These are phyloP conservation scores for Capsicum chinense DNA, from an alignment of 257 asterid species.

Conservation along the genomic window DNA sequence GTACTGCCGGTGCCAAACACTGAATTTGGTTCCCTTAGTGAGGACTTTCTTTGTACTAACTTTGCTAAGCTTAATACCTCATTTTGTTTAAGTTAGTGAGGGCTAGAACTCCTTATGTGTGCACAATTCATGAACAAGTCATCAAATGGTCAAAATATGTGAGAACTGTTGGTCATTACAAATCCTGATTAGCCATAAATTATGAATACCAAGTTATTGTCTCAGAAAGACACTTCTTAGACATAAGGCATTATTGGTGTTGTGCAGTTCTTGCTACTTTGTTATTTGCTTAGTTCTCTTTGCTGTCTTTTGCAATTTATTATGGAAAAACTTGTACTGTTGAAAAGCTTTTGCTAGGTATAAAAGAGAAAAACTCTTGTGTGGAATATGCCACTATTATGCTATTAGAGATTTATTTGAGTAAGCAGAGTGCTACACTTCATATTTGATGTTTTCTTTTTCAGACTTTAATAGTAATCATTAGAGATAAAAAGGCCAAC, in stretches of 20 bases:
- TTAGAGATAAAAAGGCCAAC: not conserved
- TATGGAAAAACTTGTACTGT: not conserved
- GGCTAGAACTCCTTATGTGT: not conserved
- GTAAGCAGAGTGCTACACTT: constrained; percentile 14
- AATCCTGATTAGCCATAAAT: constrained; percentile 5
- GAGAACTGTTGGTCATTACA: constrained; percentile 2
- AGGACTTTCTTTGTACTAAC: too few relatives aligned
- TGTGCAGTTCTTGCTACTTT: constrained; percentile 14
- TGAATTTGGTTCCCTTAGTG: too few relatives aligned
- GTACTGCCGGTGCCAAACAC: too few relatives aligned
- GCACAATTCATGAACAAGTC: not conserved
- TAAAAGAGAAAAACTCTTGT: not conserved
- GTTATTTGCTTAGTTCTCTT: not conserved
- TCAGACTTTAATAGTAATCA: not conserved
- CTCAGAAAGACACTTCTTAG: not conserved
- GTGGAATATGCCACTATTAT: not conserved
- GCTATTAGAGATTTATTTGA: not conserved
- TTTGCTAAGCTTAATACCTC: too few relatives aligned
- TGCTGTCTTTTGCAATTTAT: not conserved
- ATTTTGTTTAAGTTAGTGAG: too few relatives aligned
- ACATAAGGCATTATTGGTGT: not conserved
- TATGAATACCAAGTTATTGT: not conserved
- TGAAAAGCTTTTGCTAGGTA: not conserved
- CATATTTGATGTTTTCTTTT: not conserved
- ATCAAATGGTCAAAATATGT: not conserved